Conservation (phyloP, 441 rosid species). For the Populus hybrid region DNA sequence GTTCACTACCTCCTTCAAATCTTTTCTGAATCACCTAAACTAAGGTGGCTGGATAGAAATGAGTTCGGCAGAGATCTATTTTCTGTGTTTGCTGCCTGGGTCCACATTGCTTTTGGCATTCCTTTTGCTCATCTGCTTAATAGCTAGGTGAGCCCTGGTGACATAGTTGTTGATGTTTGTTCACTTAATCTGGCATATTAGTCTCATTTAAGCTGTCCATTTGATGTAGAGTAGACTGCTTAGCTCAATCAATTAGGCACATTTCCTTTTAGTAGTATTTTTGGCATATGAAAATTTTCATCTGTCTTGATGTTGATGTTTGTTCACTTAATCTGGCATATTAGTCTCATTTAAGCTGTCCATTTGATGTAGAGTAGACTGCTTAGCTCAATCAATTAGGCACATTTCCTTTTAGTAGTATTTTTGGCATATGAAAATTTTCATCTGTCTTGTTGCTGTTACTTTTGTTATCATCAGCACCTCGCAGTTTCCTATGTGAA, state of each 20-base stretch:
- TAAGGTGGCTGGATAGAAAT: neutral
- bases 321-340: no score
- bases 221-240: neutral
- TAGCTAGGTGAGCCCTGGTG: neutral
- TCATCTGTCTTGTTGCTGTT: neutral
- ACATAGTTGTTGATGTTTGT: neutral
- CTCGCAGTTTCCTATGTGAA: neutral
- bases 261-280: neutral
- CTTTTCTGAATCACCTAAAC: no score
- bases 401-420: neutral
- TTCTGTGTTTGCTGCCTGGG: neutral
- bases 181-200: neutral
- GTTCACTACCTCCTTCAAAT: no score
- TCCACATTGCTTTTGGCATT: neutral
- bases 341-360: no score
- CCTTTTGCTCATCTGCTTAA: neutral
- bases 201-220: neutral
- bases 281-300: neutral
- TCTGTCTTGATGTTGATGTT: no score
- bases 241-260: neutral
- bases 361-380: no score
- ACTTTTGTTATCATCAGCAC: neutral
- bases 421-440: neutral
- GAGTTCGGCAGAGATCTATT: neutral
- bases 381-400: neutral